Evolutionary conservation across 2,329 filamentous ascomycete species (phyloP).

Genomic region (Bipolaris victoriae): DNA sequence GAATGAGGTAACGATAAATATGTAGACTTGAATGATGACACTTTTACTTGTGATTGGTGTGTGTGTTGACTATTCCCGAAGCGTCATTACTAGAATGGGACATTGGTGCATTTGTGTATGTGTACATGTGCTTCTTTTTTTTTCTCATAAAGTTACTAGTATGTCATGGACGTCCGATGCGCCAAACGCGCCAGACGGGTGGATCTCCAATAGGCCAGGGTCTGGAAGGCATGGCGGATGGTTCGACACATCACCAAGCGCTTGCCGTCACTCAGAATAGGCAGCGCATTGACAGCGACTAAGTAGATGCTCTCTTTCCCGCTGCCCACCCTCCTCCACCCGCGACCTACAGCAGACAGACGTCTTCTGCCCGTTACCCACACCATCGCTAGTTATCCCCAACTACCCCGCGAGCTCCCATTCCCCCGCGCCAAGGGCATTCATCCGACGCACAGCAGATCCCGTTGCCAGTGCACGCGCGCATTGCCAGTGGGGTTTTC

Average conservation of each 20-base stretch:
- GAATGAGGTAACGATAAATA: slow-evolving; percentile 20
- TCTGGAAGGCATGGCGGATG: slow-evolving; percentile 13
- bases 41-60: slow-evolving; percentile 4
- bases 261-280: slow-evolving; percentile 23
- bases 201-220: slow-evolving; percentile 16
- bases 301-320: not conserved
- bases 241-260: slow-evolving; percentile 34
- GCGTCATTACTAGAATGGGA: no score
- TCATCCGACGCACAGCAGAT: slow-evolving; percentile 33
- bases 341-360: not conserved
- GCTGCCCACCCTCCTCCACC: slow-evolving; percentile 1
- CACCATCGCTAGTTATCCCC: slow-evolving; percentile 6
- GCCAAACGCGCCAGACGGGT: slow-evolving; percentile 6
- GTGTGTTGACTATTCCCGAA: not conserved
- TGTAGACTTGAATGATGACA: slow-evolving; percentile 26
- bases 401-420: slow-evolving; percentile 20
- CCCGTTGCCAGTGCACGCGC: slow-evolving; percentile 35
- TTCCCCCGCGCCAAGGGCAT: slow-evolving; percentile 40
- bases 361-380: not conserved
- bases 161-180: slow-evolving; percentile 5
- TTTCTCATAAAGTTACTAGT: not conserved
- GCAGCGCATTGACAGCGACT: slow-evolving; percentile 12
- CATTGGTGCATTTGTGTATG: no score
- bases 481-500: slow-evolving; percentile 29
- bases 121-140: no score